Evolutionary conservation across 306 rosid species (phyloP).

Genomic region (Quercus wislizeni): DNA sequence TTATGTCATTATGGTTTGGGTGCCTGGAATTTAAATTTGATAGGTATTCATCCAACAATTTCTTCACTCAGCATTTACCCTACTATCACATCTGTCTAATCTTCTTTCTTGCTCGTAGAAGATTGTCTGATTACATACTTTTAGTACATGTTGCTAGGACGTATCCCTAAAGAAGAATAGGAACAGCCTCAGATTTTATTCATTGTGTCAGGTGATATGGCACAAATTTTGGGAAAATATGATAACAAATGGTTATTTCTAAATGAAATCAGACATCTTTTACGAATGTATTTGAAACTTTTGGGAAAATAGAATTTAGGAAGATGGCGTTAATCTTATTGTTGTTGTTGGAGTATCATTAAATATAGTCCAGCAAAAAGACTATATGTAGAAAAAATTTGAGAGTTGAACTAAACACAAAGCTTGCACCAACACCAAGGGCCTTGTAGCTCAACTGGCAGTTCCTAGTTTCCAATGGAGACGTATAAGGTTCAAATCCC

Average conservation of each 20-base stretch:
- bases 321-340: too few relatives aligned
- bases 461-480: too few relatives aligned
- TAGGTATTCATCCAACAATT: neutral
- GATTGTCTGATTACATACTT: too few relatives aligned
- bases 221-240: too few relatives aligned
- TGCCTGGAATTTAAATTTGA: neutral
- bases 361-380: neutral
- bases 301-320: too few relatives aligned
- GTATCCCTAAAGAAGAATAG: neutral
- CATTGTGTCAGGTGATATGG: neutral
- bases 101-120: neutral
- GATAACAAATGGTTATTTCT: too few relatives aligned
- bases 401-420: neutral
- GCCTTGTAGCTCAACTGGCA: too few relatives aligned
- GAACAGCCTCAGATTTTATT: neutral
- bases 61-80: neutral
- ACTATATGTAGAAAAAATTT: neutral
- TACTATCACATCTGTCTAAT: neutral
- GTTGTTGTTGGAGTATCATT: too few relatives aligned
- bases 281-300: too few relatives aligned
- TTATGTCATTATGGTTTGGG: neutral
- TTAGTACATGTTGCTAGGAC: neutral
- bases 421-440: neutral
- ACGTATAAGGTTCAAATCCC: too few relatives aligned
- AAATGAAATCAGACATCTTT: too few relatives aligned